A percentile compares a stretch with the other conserved stretches of the same genome.
Conservation (phyloP, 2,329 filamentous ascomycete genomes). For the Dothideomycetes sp. region DNA sequence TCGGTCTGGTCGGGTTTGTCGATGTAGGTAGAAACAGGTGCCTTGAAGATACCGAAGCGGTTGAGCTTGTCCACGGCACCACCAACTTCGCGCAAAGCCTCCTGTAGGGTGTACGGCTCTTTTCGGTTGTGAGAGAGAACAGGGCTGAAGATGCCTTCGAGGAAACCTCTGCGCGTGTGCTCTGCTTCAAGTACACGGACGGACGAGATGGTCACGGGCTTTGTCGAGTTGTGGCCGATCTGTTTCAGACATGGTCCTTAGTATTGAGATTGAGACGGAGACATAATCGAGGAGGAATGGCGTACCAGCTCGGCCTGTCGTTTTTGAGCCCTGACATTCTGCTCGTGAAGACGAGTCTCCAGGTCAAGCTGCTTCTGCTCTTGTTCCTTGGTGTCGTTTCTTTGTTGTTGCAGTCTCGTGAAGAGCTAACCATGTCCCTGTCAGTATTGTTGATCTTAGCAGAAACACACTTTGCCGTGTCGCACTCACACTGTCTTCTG, state of each 20-base stretch:
- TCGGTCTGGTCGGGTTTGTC: slow-evolving; percentile 63
- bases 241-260: too few relatives aligned
- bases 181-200: slow-evolving; percentile 74
- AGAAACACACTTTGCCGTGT: too few relatives aligned
- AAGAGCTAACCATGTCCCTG: slow-evolving; percentile 41
- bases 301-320: slow-evolving; percentile 58
- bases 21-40: slow-evolving; percentile 71
- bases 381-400: slow-evolving; percentile 48
- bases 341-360: slow-evolving; percentile 48
- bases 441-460: not conserved
- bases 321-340: slow-evolving; percentile 54
- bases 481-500: slow-evolving; percentile 8
- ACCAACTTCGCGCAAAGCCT: slow-evolving; percentile 66
- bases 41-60: slow-evolving; percentile 79
- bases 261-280: slow-evolving; percentile 10
- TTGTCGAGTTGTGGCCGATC: slow-evolving; percentile 72
- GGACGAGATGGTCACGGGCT: slow-evolving; percentile 80
- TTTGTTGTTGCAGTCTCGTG: slow-evolving; percentile 49
- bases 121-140: slow-evolving; percentile 61
- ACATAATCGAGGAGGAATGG: slow-evolving; percentile 30
- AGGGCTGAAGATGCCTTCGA: slow-evolving; percentile 71
- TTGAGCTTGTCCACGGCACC: slow-evolving; percentile 64
- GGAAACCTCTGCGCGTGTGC: slow-evolving; percentile 75
- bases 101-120: slow-evolving; percentile 65
- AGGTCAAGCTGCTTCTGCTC: slow-evolving; percentile 53